These are phyloP conservation scores for Malassezia slooffiae DNA, from an alignment of 1,284 basidiomycete species.

Conservation along the genomic window DNA sequence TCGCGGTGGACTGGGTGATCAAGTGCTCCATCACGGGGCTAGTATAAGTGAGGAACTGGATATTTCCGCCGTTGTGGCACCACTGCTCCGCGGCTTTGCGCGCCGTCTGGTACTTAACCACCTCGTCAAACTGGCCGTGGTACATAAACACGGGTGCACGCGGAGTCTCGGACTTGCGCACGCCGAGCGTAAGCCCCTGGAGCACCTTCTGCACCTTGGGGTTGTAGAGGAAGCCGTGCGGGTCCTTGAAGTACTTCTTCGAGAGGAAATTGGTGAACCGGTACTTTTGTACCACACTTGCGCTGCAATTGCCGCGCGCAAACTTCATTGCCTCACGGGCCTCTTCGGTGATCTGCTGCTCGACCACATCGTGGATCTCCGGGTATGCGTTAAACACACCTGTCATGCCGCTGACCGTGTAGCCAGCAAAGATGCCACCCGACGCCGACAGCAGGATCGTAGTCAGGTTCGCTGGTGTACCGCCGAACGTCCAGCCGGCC, in stretches of 20 bases:
- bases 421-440: conserved; percentile 23
- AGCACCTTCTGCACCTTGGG: conserved; percentile 15
- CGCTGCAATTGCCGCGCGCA: conserved; percentile 16
- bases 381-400: conserved; percentile 21
- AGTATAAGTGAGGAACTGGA: conserved; percentile 16
- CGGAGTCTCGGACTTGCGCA: conserved; percentile 12
- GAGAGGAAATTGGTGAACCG: conserved; percentile 15
- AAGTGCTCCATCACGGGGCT: conserved; percentile 22
- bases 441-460: conserved; percentile 14
- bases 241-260: conserved; percentile 15
- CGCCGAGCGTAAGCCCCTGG: conserved; percentile 13
- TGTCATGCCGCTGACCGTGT: conserved; percentile 25
- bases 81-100: conserved; percentile 18
- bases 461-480: conserved; percentile 2
- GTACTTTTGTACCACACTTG: conserved; percentile 13
- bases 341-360: conserved; percentile 14
- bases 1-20: conserved; percentile 18
- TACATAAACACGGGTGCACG: conserved; percentile 26
- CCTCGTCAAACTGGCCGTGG: conserved; percentile 32
- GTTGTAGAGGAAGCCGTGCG: conserved; percentile 17
- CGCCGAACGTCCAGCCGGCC: not conserved
- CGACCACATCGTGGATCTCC: conserved; percentile 16
- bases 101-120: conserved; percentile 25
- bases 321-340: conserved; percentile 14
- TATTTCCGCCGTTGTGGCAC: conserved; percentile 28